Evolutionary conservation across 495 filamentous ascomycete genomes (phyloP).

Genomic region (Talaromyces trachyspermus): DNA sequence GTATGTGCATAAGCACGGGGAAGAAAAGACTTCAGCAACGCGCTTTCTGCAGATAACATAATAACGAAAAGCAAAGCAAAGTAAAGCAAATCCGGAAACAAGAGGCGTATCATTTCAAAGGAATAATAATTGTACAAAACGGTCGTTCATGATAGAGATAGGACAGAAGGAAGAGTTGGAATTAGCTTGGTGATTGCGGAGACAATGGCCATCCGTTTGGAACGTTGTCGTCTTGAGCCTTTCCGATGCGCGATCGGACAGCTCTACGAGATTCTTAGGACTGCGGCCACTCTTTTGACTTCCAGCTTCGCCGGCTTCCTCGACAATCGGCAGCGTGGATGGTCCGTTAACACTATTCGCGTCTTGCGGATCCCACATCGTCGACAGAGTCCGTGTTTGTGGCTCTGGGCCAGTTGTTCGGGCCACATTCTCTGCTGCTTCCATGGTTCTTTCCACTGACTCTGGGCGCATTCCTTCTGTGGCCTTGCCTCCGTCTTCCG

Average conservation of each 20-base stretch:
- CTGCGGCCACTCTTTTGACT: slow-evolving; percentile 29
- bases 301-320: slow-evolving; percentile 77
- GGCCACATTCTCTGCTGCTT: slow-evolving; percentile 41
- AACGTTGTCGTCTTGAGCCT: neutral
- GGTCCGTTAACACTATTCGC: slow-evolving; percentile 47
- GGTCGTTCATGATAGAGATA: no score
- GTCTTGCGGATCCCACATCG: slow-evolving; percentile 49
- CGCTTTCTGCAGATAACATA: no score
- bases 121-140: neutral
- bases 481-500: slow-evolving; percentile 23
- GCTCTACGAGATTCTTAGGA: neutral
- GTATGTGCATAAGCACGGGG: no score
- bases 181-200: no score
- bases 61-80: neutral
- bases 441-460: slow-evolving; percentile 40
- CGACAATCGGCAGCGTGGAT: slow-evolving; percentile 80
- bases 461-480: slow-evolving; percentile 38
- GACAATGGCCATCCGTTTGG: no score
- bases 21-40: no score
- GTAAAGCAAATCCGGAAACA: neutral
- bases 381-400: slow-evolving; percentile 43
- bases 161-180: no score
- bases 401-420: slow-evolving; percentile 50
- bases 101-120: neutral
- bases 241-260: neutral